Percentiles rank a stretch among this genome's conserved stretches.
phyloP scores from a whole-genome alignment of 2,329 filamentous ascomycete genomes.

The Fusarium begoniae region DNA sequence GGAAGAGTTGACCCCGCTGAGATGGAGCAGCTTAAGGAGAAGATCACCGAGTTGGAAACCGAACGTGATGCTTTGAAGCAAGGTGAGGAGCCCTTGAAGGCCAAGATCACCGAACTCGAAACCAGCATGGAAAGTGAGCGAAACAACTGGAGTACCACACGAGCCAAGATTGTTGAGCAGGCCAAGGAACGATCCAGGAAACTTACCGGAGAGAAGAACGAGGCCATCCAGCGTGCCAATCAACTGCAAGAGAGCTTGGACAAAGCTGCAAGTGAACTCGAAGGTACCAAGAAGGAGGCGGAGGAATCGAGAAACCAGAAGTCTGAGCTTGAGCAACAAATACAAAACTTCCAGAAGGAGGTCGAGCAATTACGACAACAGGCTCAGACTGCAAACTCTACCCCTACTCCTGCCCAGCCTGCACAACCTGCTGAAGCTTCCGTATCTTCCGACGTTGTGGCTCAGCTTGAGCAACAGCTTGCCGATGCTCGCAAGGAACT shows the following conservation, averaged over 20 bases:
- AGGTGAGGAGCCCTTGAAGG: constrained; percentile 61
- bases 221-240: constrained; percentile 61
- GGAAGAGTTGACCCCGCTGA: constrained; percentile 94
- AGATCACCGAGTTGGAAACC: constrained; percentile 71
- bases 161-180: constrained; percentile 67
- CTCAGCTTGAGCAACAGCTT: constrained; percentile 61
- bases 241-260: constrained; percentile 62
- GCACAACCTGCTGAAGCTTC: constrained; percentile 48
- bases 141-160: constrained; percentile 60
- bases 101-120: constrained; percentile 63
- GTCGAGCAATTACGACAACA: constrained; percentile 52
- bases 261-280: constrained; percentile 62
- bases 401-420: constrained; percentile 48
- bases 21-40: constrained; percentile 86
- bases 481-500: constrained; percentile 66
- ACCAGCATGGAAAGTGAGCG: constrained; percentile 64
- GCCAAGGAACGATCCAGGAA: constrained; percentile 69
- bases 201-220: constrained; percentile 63
- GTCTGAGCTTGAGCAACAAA: constrained; percentile 53
- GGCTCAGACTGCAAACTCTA: constrained; percentile 47
- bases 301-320: constrained; percentile 47
- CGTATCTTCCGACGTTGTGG: constrained; percentile 57
- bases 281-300: constrained; percentile 54
- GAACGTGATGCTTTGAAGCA: constrained; percentile 69
- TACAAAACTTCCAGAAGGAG: constrained; percentile 55